These are phyloP conservation scores for Taphrina betulina DNA, from an alignment of 1,139 yeast species.

Conservation along the genomic window DNA sequence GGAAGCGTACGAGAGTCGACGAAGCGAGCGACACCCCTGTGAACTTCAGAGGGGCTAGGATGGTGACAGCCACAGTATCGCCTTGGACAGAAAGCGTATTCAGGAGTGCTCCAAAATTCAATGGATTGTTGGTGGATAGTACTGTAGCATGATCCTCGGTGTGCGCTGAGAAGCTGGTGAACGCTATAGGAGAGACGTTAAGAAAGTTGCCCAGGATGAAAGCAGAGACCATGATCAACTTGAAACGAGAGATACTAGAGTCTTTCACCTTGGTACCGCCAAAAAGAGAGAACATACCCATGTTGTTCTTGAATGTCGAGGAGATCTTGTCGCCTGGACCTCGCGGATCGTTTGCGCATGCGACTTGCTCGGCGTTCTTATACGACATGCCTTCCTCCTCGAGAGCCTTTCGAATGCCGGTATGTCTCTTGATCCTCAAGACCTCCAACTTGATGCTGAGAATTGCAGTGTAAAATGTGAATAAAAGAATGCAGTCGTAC, in stretches of 20 bases:
- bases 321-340: slow-evolving; percentile 31
- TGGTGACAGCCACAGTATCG: slow-evolving; percentile 44
- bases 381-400: slow-evolving; percentile 90
- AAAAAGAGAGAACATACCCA: slow-evolving; percentile 34
- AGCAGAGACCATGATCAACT: slow-evolving; percentile 60
- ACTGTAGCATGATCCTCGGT: slow-evolving; percentile 43
- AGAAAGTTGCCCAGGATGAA: slow-evolving; percentile 73
- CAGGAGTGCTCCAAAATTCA: slow-evolving; percentile 27
- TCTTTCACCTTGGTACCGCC: slow-evolving; percentile 40
- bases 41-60: slow-evolving; percentile 66
- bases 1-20: slow-evolving; percentile 56
- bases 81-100: slow-evolving; percentile 45
- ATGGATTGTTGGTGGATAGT: slow-evolving; percentile 12
- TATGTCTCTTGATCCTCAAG: slow-evolving; percentile 80
- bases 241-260: slow-evolving; percentile 39
- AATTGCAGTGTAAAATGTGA: slow-evolving; percentile 82
- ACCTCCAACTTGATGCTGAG: slow-evolving; percentile 88
- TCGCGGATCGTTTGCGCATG: slow-evolving; percentile 31
- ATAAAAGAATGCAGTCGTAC: slow-evolving; percentile 70
- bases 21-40: slow-evolving; percentile 68
- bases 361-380: slow-evolving; percentile 68
- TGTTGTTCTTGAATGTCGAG: slow-evolving; percentile 18
- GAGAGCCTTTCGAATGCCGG: slow-evolving; percentile 72
- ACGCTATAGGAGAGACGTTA: slow-evolving; percentile 49
- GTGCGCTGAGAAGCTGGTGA: slow-evolving; percentile 12